Evolutionary conservation across 164 flowering plant genomes (phyloP), one percentile per base, ranked within the genome.

Genomic region (Aristolochia californica): DNA sequence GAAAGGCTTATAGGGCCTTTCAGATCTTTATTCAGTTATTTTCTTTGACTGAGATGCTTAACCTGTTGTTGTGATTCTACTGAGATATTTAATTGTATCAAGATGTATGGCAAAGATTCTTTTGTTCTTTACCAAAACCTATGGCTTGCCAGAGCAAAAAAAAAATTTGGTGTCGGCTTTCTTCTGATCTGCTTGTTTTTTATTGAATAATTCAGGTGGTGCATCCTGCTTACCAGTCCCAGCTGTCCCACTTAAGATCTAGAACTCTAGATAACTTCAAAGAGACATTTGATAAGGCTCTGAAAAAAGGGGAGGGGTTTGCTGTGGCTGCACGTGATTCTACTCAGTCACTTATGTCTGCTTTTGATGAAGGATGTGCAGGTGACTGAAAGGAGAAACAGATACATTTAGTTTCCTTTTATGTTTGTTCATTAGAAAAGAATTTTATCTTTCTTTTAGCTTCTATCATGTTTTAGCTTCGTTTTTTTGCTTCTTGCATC

Each of bases 161-260:
- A 34, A 8, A 34, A 34, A n/a, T n/a, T n/a, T n/a, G n/a, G 40
- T 34, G 10, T 12, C 7, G 10, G 40, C 40, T 34, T 28, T 34
- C 40, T 34, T 34, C 40, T 34, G 10, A 34, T 34, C 10, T 34
- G 5, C 11, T 34, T 34, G 40, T 1, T 34, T 34, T 34, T 34
- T 12, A 5, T 34, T 52, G 25, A 52, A 14, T 24, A 13, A 66
- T 34, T 44, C 67, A 93, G 98, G 85, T 83, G 63, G 85, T 85
- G 53, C 87, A 82, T 78, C 90, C 97, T 21, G 84, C 90, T n/a
- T 85, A 80, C 66, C 89, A 79, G 24, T 71, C 77, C 55, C 67
- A 81, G 78, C 59, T 93, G 74, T 91, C 88, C 58, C 94, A 88
- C 63, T 59, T 93, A 51, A 80, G 97, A 53, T 77, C 91, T 56